Base-by-base conservation (phyloP, 225 moss, liverwort and hornwort genomes). In the Sphagnum contortum region DNA sequence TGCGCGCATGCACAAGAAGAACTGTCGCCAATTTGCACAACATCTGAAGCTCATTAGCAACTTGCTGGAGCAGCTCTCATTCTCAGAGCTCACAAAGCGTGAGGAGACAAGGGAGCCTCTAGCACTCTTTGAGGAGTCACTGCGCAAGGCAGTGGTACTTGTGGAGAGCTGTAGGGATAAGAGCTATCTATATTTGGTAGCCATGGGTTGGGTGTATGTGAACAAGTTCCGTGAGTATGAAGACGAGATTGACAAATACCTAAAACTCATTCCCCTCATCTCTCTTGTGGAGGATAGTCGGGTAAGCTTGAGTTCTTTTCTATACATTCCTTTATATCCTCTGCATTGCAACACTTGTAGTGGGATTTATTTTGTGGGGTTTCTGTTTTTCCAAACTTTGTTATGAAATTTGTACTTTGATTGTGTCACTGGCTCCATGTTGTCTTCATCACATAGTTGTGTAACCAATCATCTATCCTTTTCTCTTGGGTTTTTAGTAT, bases 1-100 rank as follows among this genome's bases (percentile, higher is more conserved):
- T 47, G 83, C 76, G 9, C 79, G 83, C 47, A 83, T 83, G 83
- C 83, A 83, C 74, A 83, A 79, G 71, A 63, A 75, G 57, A 83
- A 83, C 69, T 83, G 83, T 55, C 76, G 76, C 57, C 79, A 79
- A 45, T 83, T 83, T 55, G 79, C 79, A 2, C 73, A 71, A 71
- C 83, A 83, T 69, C 57, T 83, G 73, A 83, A 83, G 73, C 52
- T 83, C 68, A 83, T 83, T 5, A 74, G 75, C 4, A 83, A 74
- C 14, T 64, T 83, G 46, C 66, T 83, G 63, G 64, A 83, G 66
- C 83, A 83, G 74, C 55, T 83, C 64, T 74, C 76, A 59, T 75
- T 78, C 9, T 79, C 79, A 50, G 83, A 79, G 47, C 61, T 83
- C 9, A 75, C 76, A 3, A 78, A 83, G 69, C 75, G 60, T 61